Evolutionary conservation across 2,329 filamentous ascomycete genomes (phyloP).

Genomic region (Dryadomyces quercus-mongolicae): DNA sequence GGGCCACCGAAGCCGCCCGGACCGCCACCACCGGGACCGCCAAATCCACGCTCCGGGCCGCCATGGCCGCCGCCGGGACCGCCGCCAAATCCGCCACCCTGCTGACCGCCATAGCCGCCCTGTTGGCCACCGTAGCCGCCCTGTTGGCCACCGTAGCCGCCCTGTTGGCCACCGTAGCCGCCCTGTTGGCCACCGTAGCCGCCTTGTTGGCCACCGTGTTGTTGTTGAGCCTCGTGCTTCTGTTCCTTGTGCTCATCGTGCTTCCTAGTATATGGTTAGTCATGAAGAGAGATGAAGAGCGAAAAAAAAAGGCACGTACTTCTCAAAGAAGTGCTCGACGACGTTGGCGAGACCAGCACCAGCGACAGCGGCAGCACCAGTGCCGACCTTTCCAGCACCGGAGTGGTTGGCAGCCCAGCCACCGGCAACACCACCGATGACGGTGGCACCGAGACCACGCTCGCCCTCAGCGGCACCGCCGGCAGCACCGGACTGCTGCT

Average conservation of each 20-base stretch:
- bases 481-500: constrained; percentile 1
- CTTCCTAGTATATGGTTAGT: background rate
- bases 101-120: background rate
- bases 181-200: background rate
- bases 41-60: background rate
- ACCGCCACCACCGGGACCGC: constrained; percentile 3
- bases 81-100: background rate
- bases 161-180: background rate
- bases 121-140: background rate
- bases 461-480: constrained; percentile 25
- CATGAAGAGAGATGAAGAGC: background rate
- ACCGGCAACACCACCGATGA: constrained; percentile 40
- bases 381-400: constrained; percentile 38
- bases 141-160: background rate
- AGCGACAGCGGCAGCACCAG: constrained; percentile 35
- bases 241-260: background rate
- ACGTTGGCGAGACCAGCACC: constrained; percentile 44
- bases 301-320: background rate
- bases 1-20: background rate
- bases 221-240: background rate
- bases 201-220: background rate
- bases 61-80: background rate
- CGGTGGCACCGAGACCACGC: constrained; percentile 41
- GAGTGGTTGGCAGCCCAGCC: constrained; percentile 41
- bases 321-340: constrained; percentile 25